Evolutionary conservation across 257 asterid genomes (phyloP).

Genomic region (Nicotiana otophora): DNA sequence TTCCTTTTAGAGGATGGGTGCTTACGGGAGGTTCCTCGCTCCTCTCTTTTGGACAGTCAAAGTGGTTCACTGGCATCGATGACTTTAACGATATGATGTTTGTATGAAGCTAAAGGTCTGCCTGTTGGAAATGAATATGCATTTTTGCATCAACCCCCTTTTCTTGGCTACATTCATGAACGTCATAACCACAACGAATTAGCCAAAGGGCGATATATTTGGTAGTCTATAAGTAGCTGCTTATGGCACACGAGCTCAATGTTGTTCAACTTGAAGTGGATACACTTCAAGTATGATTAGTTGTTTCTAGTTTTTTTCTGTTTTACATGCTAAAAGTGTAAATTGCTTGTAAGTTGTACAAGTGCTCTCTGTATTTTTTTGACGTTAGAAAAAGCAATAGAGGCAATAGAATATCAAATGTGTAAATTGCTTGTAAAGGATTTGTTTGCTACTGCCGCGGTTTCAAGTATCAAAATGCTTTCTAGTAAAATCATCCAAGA

Average conservation of each 20-base stretch:
- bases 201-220: not conserved
- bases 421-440: no score
- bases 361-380: no score
- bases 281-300: no score
- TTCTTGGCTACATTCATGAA: not conserved
- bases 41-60: slow-evolving; percentile 43
- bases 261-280: not conserved
- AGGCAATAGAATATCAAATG: no score
- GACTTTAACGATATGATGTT: slow-evolving; percentile 23
- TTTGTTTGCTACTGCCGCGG: no score
- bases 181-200: not conserved
- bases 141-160: not conserved
- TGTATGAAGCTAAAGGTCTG: not conserved
- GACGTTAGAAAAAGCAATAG: no score
- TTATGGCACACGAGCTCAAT: not conserved
- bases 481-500: no score
- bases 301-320: not conserved
- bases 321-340: not conserved
- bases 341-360: not conserved
- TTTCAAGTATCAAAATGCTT: no score
- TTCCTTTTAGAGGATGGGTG: slow-evolving; percentile 49
- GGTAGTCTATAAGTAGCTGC: not conserved
- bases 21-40: slow-evolving; percentile 61
- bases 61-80: slow-evolving; percentile 23
- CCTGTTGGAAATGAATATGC: not conserved